Evolutionary conservation across 164 flowering plant genomes (phyloP).

Genomic region (Sextonia rubra): DNA sequence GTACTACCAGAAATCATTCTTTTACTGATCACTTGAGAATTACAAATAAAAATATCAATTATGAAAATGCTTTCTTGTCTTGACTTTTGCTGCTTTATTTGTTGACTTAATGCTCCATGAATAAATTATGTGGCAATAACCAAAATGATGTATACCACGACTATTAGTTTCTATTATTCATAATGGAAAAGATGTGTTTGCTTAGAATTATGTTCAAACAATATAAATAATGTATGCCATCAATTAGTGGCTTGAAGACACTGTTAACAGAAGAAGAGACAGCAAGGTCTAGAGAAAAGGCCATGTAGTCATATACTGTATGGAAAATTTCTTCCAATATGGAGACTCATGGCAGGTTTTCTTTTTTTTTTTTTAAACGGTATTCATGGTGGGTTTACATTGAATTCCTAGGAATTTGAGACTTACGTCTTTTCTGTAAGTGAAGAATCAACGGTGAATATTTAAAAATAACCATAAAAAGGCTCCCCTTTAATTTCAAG

Average conservation of each 20-base stretch:
- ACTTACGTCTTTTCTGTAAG: background rate
- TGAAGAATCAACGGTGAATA: too few relatives aligned
- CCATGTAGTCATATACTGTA: background rate
- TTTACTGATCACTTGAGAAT: background rate
- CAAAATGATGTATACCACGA: too few relatives aligned
- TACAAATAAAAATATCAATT: too few relatives aligned
- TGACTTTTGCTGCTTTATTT: background rate
- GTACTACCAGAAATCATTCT: slow-evolving; percentile 24
- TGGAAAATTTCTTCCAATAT: background rate
- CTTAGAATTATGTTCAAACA: background rate
- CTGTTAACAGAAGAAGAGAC: background rate
- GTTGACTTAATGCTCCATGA: background rate
- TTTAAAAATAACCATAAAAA: too few relatives aligned
- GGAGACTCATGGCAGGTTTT: background rate
- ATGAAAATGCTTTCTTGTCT: background rate
- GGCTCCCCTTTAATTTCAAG: too few relatives aligned
- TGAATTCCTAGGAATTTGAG: background rate
- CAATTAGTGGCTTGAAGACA: background rate
- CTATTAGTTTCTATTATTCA: too few relatives aligned
- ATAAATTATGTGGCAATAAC: too few relatives aligned
- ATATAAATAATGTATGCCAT: background rate
- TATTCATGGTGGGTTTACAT: background rate
- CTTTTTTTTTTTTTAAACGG: too few relatives aligned
- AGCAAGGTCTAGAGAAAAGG: background rate
- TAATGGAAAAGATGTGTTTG: background rate